Base-by-base conservation (phyloP, 257 asterid species). In the Plantago elongata region DNA sequence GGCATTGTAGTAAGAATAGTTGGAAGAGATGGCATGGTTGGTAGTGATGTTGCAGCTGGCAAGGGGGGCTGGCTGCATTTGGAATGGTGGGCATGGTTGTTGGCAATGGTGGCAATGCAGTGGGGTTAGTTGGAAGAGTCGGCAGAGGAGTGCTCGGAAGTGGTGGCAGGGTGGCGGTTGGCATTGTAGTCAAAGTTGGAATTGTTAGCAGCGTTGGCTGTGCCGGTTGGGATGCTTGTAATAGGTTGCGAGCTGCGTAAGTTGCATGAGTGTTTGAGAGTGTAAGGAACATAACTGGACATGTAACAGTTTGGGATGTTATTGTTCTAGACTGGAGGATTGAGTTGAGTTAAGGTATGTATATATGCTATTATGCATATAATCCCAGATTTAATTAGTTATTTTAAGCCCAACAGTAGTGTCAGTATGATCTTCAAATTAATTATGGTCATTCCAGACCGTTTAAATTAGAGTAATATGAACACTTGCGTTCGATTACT, bases 61-160 rank as follows among this genome's bases (percentile, higher is more conserved):
- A 59, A 30, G 5, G 67, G 50, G 3, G 71, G 72, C 18, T 29
- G 11, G 77, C 70, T 18, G 17, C 17, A 49, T 75, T 49, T 5
- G 72, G 40, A 7, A 34, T 34, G 40, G 40, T 34, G 5, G 40
- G 40, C 40, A 34, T 34, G 40, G 40, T 34, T 6, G 40, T 34
- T 34, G 40, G 40, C 40, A 34, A 7, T 34, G 40, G 40, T 3
- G 40, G 72, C 71, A 67, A 1, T 40, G 71, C 55, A 3, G 65
- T 57, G 11, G 70, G 70, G 55, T 14, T 47, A 5, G 37, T 42
- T 4, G 69, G 69, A n/a, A 51, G 48, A 13, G 71, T 65, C 14
- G 70, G 68, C 34, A 57, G 22, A 11, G 62, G 73, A 40, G 52
- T 50, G 62, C n/a, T 62, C 3, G 70, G 75, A 2, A 62, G 51